A percentile compares a stretch with the other conserved stretches of the same genome.
Conservation (phyloP, 208 protist species). For the Trypanosoma vivax region DNA sequence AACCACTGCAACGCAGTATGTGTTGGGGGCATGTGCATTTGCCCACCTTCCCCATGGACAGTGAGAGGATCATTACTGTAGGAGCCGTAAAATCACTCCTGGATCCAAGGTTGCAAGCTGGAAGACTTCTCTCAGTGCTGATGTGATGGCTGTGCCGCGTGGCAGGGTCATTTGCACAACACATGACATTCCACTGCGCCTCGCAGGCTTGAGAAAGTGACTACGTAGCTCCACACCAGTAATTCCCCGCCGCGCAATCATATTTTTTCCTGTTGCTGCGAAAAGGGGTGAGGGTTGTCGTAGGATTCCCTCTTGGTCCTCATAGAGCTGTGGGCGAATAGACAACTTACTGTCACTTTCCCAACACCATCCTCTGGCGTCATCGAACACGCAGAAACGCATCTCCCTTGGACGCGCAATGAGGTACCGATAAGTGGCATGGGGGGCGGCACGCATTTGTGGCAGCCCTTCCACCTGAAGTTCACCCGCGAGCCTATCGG, state of each 20-base stretch:
- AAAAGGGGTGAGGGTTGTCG: slow-evolving; percentile 62
- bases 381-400: slow-evolving; percentile 56
- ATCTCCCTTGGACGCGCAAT: slow-evolving; percentile 29
- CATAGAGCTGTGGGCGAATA: slow-evolving; percentile 43
- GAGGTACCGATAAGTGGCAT: slow-evolving; percentile 49
- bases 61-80: slow-evolving; percentile 9
- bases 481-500: slow-evolving; percentile 33
- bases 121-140: slow-evolving; percentile 64
- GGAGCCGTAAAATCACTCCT: slow-evolving; percentile 33
- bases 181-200: slow-evolving; percentile 59
- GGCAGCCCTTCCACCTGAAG: slow-evolving; percentile 48
- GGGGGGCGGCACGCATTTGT: slow-evolving; percentile 44
- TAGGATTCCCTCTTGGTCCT: slow-evolving; percentile 68
- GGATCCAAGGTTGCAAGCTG: slow-evolving; percentile 65
- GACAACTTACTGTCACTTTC: slow-evolving; percentile 17
- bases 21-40: too few relatives aligned
- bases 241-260: slow-evolving; percentile 60
- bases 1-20: too few relatives aligned
- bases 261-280: slow-evolving; percentile 33
- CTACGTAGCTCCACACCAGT: slow-evolving; percentile 40
- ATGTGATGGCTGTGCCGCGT: slow-evolving; percentile 54
- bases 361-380: slow-evolving; percentile 73
- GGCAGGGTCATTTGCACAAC: slow-evolving; percentile 59
- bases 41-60: too few relatives aligned
- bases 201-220: slow-evolving; percentile 68